phyloP scores from a whole-genome alignment of 352 stramenopile species.

The Pythium periplocum region DNA sequence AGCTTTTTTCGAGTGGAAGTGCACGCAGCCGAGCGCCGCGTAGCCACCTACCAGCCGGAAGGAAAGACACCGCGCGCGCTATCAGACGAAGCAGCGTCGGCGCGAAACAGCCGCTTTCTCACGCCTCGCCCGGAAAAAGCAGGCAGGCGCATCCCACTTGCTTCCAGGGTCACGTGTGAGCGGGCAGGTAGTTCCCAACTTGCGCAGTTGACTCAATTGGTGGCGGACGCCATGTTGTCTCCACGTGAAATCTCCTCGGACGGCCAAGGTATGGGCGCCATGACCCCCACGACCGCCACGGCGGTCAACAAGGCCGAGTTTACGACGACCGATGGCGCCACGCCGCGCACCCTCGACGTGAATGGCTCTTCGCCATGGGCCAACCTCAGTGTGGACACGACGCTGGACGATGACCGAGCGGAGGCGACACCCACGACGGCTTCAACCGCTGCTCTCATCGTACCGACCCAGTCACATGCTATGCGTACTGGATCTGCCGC shows the following conservation, averaged over 20 bases:
- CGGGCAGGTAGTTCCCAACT: no score
- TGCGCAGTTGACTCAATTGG: no score
- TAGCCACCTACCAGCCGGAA: no score
- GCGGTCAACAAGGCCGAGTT: conserved; percentile 43
- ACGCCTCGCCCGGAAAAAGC: neutral
- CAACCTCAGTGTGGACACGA: conserved; percentile 70
- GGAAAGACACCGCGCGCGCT: no score
- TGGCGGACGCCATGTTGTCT: conserved; percentile 16
- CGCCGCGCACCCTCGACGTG: conserved; percentile 46
- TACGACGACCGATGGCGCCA: conserved; percentile 30
- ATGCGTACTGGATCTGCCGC: conserved; percentile 51
- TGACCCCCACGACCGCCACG: conserved; percentile 58
- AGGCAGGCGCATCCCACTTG: no score
- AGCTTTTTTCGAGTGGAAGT: no score
- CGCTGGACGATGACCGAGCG: conserved; percentile 11
- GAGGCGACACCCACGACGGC: conserved; percentile 8
- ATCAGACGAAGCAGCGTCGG: conserved; percentile 1
- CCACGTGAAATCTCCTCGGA: conserved; percentile 73
- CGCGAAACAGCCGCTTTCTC: conserved; percentile 5
- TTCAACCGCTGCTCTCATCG: neutral
- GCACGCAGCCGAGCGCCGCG: no score
- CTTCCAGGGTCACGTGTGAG: no score
- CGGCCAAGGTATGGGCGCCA: conserved; percentile 32
- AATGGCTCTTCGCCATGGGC: conserved; percentile 55
- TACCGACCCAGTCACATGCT: conserved; percentile 19